Evolutionary conservation across 208 protist species (phyloP).

Genomic region (Polymyxa betae): DNA sequence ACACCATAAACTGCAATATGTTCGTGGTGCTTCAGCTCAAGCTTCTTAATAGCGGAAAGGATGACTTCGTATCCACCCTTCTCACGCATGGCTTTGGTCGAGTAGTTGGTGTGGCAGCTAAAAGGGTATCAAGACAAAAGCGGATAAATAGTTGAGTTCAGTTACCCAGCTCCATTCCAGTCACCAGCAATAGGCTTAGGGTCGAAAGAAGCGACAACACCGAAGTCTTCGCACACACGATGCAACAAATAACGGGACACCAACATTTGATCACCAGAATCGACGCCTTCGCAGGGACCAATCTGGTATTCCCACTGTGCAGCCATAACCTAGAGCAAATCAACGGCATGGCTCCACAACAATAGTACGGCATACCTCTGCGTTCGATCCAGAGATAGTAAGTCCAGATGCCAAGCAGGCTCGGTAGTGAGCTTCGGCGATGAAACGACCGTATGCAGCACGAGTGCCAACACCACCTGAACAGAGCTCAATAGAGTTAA

Average conservation of each 20-base stretch:
- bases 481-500: neutral
- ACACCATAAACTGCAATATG: constrained; percentile 79
- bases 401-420: constrained; percentile 79
- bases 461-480: constrained; percentile 60
- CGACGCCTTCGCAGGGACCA: constrained; percentile 81
- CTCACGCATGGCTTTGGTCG: constrained; percentile 84
- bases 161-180: constrained; percentile 89
- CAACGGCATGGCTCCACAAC: neutral
- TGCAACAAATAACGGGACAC: constrained; percentile 66
- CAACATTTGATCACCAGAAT: constrained; percentile 89
- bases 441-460: constrained; percentile 82
- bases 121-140: neutral
- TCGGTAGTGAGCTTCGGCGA: constrained; percentile 80
- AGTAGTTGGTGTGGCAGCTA: constrained; percentile 94
- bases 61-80: constrained; percentile 73
- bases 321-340: constrained; percentile 78
- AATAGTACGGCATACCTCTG: constrained; percentile 76
- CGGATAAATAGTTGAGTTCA: neutral
- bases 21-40: constrained; percentile 71
- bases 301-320: constrained; percentile 97
- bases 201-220: constrained; percentile 77
- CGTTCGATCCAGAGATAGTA: constrained; percentile 86
- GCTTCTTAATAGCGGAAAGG: constrained; percentile 71
- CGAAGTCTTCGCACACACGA: constrained; percentile 76
- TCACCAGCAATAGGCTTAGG: constrained; percentile 92